Base-by-base conservation (phyloP, 768 basidiomycete genomes). In the Serendipita indica region DNA sequence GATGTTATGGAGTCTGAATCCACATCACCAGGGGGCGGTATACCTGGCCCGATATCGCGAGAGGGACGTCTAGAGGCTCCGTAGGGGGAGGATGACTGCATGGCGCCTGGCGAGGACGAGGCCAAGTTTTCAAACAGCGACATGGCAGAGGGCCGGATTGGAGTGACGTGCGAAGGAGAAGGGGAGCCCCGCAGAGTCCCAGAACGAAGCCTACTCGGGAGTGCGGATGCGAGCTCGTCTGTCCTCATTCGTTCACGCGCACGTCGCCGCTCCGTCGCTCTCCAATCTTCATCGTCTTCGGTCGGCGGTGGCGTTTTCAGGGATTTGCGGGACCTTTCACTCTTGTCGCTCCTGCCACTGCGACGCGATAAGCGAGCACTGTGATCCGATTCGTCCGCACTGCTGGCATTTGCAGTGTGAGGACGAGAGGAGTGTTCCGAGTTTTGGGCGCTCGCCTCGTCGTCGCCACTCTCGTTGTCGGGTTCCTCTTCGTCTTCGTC, bases 241-340 rank as follows among this genome's bases (percentile, higher is more conserved):
- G 49, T 30, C 32, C 7, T 54, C 49, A 18, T 18, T 16, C 30
- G 10, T 30, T 54, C 49, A 30, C 49, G 49, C n/a, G 49, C 49
- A 28, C 32, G 49, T 4, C 49, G 49, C n/a, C 49, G 49, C 32
- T 33, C 22, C 16, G 49, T 28, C 4, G 49, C 49, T 30, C 49
- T 27, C 25, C 32, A 33, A 33, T 54, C 49, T 28, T 54, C 49
- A 54, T 54, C 49, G 7, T 28, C 49, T 33, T 54, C 49, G n/a
- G 49, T 54, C 30, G 49, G 49, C n/a, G 49, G 49, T 28, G 49
- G 49, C 4, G 49, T 54, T 10, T 16, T 20, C 10, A 30, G 16
- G 7, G 49, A 54, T 4, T 28, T 28, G n/a, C 7, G 20, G n/a
- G 49, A 54, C 16, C 22, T 28, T 30, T 54, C 49, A 28, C 49